These are phyloP conservation scores for Centaurea solstitialis DNA, from an alignment of 129 eudicot species.

Conservation along the genomic window DNA sequence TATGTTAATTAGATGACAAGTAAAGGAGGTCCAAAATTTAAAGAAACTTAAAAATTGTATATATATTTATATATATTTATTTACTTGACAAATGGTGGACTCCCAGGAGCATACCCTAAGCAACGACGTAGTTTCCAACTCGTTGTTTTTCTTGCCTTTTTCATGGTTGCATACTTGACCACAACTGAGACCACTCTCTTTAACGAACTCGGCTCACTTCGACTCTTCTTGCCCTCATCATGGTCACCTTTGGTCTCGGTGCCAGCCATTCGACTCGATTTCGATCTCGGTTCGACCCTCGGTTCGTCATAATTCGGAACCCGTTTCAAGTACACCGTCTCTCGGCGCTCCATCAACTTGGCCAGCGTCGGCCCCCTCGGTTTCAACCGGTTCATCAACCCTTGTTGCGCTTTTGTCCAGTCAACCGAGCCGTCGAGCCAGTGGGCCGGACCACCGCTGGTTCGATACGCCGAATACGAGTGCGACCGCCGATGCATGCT, in stretches of 20 bases:
- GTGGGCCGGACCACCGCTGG: constrained; percentile 19
- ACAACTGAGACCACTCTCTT: constrained; percentile 48
- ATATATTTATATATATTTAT: constrained; percentile 10
- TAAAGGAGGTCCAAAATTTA: constrained; percentile 7
- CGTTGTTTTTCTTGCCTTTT: constrained; percentile 37
- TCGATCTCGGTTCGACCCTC: constrained; percentile 20
- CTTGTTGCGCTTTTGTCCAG: constrained; percentile 11
- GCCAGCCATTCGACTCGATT: constrained; percentile 25
- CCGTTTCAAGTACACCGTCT: constrained; percentile 42
- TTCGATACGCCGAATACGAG: constrained; percentile 52
- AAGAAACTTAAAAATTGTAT: background rate
- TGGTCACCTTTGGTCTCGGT: constrained; percentile 27
- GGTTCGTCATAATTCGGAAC: constrained; percentile 26
- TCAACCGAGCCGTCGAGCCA: constrained; percentile 21
- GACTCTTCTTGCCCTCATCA: constrained; percentile 31
- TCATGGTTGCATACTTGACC: constrained; percentile 51
- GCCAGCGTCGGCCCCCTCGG: constrained; percentile 23
- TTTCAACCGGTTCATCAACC: constrained; percentile 1
- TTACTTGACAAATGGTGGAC: constrained; percentile 38
- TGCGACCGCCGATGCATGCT: constrained; percentile 59
- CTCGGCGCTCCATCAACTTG: constrained; percentile 34
- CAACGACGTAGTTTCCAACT: constrained; percentile 42
- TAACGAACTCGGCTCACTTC: constrained; percentile 21
- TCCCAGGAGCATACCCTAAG: constrained; percentile 44
- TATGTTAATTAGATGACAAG: constrained; percentile 13